Evolutionary conservation across 805 yeast species (phyloP).

Genomic region (Starmerella bombicola): DNA sequence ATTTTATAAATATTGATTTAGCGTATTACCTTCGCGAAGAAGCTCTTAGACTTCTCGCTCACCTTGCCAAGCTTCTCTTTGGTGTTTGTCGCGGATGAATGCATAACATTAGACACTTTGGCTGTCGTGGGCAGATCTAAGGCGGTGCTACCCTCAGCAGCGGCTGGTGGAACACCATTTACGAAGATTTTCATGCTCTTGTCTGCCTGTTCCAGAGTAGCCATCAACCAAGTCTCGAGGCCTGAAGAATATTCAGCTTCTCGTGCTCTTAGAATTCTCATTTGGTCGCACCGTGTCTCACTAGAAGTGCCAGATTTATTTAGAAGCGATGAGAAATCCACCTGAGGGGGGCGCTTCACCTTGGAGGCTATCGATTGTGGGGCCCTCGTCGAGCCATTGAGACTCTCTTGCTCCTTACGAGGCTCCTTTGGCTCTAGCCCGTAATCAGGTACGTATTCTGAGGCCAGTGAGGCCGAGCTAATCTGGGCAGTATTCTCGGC

Average conservation of each 20-base stretch:
- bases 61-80: conserved; percentile 24
- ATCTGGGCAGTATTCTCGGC: no score
- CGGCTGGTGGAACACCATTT: conserved; percentile 25
- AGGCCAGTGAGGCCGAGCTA: no score
- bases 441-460: no score
- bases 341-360: conserved; percentile 26
- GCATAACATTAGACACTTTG: conserved; percentile 21
- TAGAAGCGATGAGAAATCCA: conserved; percentile 27
- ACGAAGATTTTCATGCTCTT: conserved; percentile 18
- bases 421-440: not conserved
- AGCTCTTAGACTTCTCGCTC: conserved; percentile 27
- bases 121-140: conserved; percentile 22
- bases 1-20: no score
- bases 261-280: conserved; percentile 24
- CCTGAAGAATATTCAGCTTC: conserved; percentile 29
- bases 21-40: conserved; percentile 27
- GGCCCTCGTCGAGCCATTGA: no score
- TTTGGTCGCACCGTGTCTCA: conserved; percentile 24
- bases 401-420: not conserved
- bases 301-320: conserved; percentile 19
- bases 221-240: conserved; percentile 26
- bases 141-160: conserved; percentile 14
- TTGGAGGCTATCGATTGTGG: conserved; percentile 14
- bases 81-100: conserved; percentile 20
- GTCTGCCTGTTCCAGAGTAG: conserved; percentile 14